These are phyloP conservation scores for Monosporascus sp. DNA, from an alignment of 2,329 filamentous ascomycete genomes.

Conservation along the genomic window DNA sequence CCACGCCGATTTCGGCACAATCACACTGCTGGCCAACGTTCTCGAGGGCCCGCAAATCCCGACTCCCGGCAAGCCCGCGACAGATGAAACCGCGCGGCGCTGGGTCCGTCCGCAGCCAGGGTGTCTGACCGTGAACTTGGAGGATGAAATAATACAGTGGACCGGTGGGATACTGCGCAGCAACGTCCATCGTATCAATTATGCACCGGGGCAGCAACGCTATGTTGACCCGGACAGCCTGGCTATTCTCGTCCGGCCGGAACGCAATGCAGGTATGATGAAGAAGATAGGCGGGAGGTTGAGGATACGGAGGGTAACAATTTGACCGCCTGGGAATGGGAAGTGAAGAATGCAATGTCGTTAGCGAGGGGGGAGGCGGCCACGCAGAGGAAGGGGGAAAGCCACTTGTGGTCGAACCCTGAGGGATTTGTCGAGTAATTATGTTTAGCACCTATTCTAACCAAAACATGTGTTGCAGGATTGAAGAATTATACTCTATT, in stretches of 20 bases:
- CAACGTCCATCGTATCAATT: conserved; percentile 19
- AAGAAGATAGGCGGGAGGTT: background rate
- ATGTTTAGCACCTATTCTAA: no score
- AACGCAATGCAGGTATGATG: conserved; percentile 11
- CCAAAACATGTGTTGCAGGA: no score
- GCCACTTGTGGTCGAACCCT: background rate
- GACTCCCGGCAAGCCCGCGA: conserved; percentile 8
- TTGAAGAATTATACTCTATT: no score
- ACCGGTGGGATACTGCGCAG: conserved; percentile 18
- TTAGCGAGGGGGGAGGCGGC: background rate
- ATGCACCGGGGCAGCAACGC: conserved; percentile 11
- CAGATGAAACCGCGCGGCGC: conserved; percentile 12
- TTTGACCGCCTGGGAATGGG: conserved; percentile 11
- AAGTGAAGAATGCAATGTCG: conserved; percentile 3
- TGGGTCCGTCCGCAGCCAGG: conserved; percentile 18
- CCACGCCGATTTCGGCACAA: conserved; percentile 31
- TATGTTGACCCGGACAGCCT: conserved; percentile 17
- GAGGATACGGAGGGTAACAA: conserved; percentile 1
- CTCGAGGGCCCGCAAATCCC: conserved; percentile 32
- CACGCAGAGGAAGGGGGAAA: background rate
- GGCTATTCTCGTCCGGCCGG: conserved; percentile 7
- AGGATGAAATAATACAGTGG: conserved; percentile 18
- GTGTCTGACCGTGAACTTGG: conserved; percentile 18
- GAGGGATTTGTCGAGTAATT: no score
- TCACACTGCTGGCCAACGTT: conserved; percentile 31